Evolutionary conservation across 495 filamentous ascomycete genomes (phyloP).

Genomic region (Monascus purpureus): DNA sequence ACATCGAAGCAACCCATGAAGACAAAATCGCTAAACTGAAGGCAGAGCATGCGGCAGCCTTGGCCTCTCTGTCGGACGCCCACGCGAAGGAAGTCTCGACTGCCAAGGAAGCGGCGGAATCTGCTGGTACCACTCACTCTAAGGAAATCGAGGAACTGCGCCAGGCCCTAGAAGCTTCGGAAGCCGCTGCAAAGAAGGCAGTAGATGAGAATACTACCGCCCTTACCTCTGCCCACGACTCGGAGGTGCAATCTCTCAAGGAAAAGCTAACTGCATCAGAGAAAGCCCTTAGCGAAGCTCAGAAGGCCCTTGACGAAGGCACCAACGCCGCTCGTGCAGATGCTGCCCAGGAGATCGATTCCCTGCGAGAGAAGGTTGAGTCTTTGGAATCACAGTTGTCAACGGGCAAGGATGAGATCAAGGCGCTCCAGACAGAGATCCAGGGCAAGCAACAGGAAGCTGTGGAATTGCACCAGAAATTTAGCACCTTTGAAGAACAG

Average conservation of each 20-base stretch:
- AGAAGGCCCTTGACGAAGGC: slow-evolving; percentile 24
- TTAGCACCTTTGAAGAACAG: slow-evolving; percentile 20
- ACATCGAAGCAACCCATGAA: slow-evolving; percentile 24
- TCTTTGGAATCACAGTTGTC: slow-evolving; percentile 25
- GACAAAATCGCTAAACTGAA: slow-evolving; percentile 4
- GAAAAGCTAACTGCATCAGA: slow-evolving; percentile 21
- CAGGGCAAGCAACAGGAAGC: slow-evolving; percentile 25
- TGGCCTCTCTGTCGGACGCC: slow-evolving; percentile 15
- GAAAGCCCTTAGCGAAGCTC: slow-evolving; percentile 18
- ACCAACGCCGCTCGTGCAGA: slow-evolving; percentile 20
- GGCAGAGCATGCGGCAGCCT: slow-evolving; percentile 13
- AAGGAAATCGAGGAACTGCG: slow-evolving; percentile 27
- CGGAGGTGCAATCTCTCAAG: slow-evolving; percentile 19
- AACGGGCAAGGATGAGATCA: slow-evolving; percentile 23
- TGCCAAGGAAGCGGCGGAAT: slow-evolving; percentile 21
- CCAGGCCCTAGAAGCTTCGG: slow-evolving; percentile 24
- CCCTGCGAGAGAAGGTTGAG: slow-evolving; percentile 26
- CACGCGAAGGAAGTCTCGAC: slow-evolving; percentile 24
- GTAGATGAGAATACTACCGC: slow-evolving; percentile 19
- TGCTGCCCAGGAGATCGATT: slow-evolving; percentile 28
- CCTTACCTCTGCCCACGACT: slow-evolving; percentile 23
- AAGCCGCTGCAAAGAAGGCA: slow-evolving; percentile 17
- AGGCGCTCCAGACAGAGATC: slow-evolving; percentile 27
- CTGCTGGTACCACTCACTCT: slow-evolving; percentile 16
- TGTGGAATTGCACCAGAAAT: slow-evolving; percentile 21